Base-by-base conservation (phyloP, 148 eudicot genomes). In the Selenicereus undatus region DNA sequence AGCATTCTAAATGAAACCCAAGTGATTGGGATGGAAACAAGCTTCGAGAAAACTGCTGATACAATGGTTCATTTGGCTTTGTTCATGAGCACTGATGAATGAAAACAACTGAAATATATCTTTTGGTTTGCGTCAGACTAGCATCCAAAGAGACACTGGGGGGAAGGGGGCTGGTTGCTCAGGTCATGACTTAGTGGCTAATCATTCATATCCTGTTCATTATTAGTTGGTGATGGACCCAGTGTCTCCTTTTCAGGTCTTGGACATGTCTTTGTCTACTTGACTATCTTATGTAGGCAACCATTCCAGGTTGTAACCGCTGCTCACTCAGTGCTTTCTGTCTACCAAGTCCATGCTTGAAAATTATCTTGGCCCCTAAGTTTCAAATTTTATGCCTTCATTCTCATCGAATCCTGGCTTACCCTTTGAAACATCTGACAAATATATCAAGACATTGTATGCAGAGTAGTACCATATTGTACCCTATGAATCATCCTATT, bases 251-350 rank as follows among this genome's bases (percentile, higher is more conserved):
- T 48, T 2, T 48, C 13, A 48, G 13, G 14, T 48, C 12, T 54
- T 48, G 21, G 62, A 45, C 48, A 73, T 30, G 18, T 26, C 22
- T 39, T 60, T n/a, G 66, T 60, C 76, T 62, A 48, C 10, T 17
- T 56, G 58, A 21, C 73, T 27, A 48, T 51, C 72, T 42, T 62
- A 74, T 39, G 78, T 81, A 58, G 71, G n/a, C 48, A 35, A 21
- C 26, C 71, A 26, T 27, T 27, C 5, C 11, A 9, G 36, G 29
- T 66, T 27, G 32, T 66, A 12, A 39, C 43, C 36, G 12, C 35
- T 66, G 32, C 29, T 66, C 71, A 64, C 71, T 66, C 71, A 8
- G 1, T 66, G 35, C 71, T 66, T 66, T 66, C 30, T 66, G 32
- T 66, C 71, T 66, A 66, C 71, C 71, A 66, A 66, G 71, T 12